phyloP scores from a whole-genome alignment of 1,284 basidiomycete species.

The Cryptococcus hybrid region DNA sequence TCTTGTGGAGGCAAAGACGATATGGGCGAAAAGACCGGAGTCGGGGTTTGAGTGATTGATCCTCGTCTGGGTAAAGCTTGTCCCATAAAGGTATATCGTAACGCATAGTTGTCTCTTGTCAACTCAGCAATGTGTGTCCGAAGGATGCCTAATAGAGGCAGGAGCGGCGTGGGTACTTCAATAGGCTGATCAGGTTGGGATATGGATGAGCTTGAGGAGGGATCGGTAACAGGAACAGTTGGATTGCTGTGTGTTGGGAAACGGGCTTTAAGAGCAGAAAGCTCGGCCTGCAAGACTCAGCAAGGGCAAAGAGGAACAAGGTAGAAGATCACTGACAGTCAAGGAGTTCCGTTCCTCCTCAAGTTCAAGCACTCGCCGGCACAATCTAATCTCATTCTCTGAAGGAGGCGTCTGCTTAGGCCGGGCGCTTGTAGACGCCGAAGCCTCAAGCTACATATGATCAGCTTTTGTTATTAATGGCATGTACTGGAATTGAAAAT shows the following conservation, averaged over 20 bases:
- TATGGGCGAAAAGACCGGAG: constrained; percentile 3
- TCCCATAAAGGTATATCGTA: constrained; percentile 42
- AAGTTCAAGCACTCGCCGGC: constrained; percentile 27
- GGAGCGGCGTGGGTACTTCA: constrained; percentile 27
- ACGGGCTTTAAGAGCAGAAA: constrained; percentile 14
- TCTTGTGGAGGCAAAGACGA: constrained; percentile 1
- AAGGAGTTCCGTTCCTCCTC: constrained; percentile 34
- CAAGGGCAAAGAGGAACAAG: neutral
- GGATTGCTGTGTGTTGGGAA: constrained; percentile 10
- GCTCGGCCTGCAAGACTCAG: constrained; percentile 15
- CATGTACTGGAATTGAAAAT: no score
- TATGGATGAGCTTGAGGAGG: neutral
- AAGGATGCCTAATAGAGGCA: constrained; percentile 33
- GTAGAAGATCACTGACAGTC: constrained; percentile 13
- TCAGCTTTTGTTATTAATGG: no score
- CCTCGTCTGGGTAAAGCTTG: constrained; percentile 10
- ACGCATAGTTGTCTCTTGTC: constrained; percentile 41
- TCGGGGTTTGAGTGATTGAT: constrained; percentile 8
- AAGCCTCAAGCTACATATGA: no score
- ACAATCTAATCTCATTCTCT: constrained; percentile 32
- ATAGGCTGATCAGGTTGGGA: constrained; percentile 8
- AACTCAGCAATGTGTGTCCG: constrained; percentile 38
- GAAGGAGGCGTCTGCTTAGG: neutral
- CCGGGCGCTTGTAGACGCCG: no score
- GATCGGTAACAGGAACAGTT: constrained; percentile 12